These are phyloP conservation scores for Phyllosticta paracitricarpa DNA, from an alignment of 2,329 filamentous ascomycete genomes.

Conservation along the genomic window DNA sequence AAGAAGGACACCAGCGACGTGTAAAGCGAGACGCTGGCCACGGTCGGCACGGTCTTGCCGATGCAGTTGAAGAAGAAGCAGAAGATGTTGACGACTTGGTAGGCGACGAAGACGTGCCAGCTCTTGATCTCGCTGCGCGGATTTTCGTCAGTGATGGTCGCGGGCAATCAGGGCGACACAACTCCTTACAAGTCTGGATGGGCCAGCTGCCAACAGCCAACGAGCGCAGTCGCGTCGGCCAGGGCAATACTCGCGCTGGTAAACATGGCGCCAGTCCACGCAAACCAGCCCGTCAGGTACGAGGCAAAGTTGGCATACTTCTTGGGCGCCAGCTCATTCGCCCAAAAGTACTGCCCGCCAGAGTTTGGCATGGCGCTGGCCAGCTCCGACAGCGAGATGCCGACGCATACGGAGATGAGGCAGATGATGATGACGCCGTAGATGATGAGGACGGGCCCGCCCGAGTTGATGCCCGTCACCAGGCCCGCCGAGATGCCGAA, in stretches of 20 bases:
- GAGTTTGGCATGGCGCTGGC: slow-evolving; percentile 42
- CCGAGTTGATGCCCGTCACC: slow-evolving; percentile 41
- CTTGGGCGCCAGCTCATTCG: slow-evolving; percentile 37
- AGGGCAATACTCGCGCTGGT: slow-evolving; percentile 44
- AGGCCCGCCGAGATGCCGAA: slow-evolving; percentile 41
- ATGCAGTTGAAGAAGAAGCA: slow-evolving; percentile 41
- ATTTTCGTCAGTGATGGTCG: slow-evolving; percentile 1
- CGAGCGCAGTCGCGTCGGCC: slow-evolving; percentile 36
- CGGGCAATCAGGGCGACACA: background rate
- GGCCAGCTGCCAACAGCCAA: slow-evolving; percentile 43
- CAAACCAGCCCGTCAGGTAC: slow-evolving; percentile 42
- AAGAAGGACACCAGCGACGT: slow-evolving; percentile 38
- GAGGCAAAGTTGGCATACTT: slow-evolving; percentile 36
- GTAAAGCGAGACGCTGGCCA: slow-evolving; percentile 37
- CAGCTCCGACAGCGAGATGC: slow-evolving; percentile 37
- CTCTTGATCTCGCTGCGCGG: slow-evolving; percentile 20
- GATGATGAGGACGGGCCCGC: slow-evolving; percentile 39
- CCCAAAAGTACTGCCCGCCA: slow-evolving; percentile 44
- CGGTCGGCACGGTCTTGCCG: slow-evolving; percentile 25
- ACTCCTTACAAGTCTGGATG: slow-evolving; percentile 42
- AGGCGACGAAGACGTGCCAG: slow-evolving; percentile 34
- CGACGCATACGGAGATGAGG: slow-evolving; percentile 37
- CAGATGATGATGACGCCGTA: slow-evolving; percentile 41
- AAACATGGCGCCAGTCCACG: slow-evolving; percentile 46
- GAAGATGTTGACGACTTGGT: slow-evolving; percentile 39